Evolutionary conservation across 495 filamentous ascomycete species (phyloP).

Genomic region (Xylaria intraflava): DNA sequence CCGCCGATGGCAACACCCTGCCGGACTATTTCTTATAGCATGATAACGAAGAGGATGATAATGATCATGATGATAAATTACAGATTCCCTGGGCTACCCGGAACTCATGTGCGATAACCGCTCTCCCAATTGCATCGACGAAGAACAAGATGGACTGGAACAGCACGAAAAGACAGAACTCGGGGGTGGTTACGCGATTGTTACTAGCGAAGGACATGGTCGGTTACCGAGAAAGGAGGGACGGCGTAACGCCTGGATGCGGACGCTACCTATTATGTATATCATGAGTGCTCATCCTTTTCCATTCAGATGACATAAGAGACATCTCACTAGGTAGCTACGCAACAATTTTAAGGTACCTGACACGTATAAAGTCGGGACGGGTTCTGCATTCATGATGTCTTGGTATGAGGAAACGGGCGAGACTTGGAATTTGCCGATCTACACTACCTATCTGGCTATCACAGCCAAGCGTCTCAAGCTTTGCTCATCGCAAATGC

Average conservation of each 20-base stretch:
- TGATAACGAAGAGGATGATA: background rate
- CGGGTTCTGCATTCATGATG: background rate
- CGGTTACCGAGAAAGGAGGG: background rate
- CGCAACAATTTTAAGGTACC: background rate
- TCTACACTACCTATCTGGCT: too few relatives aligned
- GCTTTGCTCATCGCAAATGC: too few relatives aligned
- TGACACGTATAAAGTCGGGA: background rate
- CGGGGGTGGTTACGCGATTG: background rate
- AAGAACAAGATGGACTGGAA: background rate
- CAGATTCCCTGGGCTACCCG: background rate
- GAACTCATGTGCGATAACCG: too few relatives aligned
- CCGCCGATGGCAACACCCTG: constrained; percentile 42
- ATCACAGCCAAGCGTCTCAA: too few relatives aligned
- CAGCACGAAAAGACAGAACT: background rate
- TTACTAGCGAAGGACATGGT: background rate
- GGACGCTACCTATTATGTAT: background rate
- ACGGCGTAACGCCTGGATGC: background rate
- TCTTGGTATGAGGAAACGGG: background rate
- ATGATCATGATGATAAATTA: background rate
- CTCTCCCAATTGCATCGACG: background rate
- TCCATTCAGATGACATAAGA: background rate
- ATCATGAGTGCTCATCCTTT: background rate
- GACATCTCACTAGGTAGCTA: background rate
- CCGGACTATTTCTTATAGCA: constrained; percentile 51
- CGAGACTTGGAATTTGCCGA: background rate